Conservation (phyloP, 495 filamentous ascomycete species). For the Hypoxylon lienhwacheense region DNA sequence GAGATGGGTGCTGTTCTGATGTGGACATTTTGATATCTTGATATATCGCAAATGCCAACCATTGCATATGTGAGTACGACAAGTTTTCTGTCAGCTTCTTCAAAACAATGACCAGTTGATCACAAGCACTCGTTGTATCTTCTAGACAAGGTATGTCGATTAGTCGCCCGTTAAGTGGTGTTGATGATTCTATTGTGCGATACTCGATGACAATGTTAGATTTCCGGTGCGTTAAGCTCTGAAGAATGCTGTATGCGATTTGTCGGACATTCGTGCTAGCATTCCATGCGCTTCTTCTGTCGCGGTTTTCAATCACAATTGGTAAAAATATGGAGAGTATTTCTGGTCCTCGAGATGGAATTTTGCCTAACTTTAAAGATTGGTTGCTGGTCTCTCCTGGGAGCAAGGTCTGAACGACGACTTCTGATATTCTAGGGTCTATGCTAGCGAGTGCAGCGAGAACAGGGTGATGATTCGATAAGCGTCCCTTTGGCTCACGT, state of each 20-base stretch:
- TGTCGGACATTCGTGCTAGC: slow-evolving; percentile 54
- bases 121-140: slow-evolving; percentile 30
- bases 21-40: slow-evolving; percentile 46
- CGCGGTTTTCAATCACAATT: slow-evolving; percentile 30
- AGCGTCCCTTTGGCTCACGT: slow-evolving; percentile 20
- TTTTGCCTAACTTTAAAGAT: not conserved
- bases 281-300: slow-evolving; percentile 63
- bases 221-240: slow-evolving; percentile 38
- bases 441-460: slow-evolving; percentile 26
- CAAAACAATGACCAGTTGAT: slow-evolving; percentile 17
- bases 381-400: slow-evolving; percentile 1
- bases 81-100: slow-evolving; percentile 12
- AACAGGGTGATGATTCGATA: slow-evolving; percentile 27
- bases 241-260: slow-evolving; percentile 62
- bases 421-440: slow-evolving; percentile 38
- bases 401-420: slow-evolving; percentile 35
- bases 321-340: slow-evolving; percentile 36
- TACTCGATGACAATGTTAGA: slow-evolving; percentile 49
- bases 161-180: slow-evolving; percentile 37
- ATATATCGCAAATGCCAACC: slow-evolving; percentile 47
- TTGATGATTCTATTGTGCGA: slow-evolving; percentile 44
- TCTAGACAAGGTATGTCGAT: slow-evolving; percentile 26
- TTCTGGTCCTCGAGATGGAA: slow-evolving; percentile 31
- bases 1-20: slow-evolving; percentile 18
- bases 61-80: slow-evolving; percentile 26